Base-by-base conservation (phyloP, 2,329 filamentous ascomycete species). In the Phaeosphaeriaceae sp. region DNA sequence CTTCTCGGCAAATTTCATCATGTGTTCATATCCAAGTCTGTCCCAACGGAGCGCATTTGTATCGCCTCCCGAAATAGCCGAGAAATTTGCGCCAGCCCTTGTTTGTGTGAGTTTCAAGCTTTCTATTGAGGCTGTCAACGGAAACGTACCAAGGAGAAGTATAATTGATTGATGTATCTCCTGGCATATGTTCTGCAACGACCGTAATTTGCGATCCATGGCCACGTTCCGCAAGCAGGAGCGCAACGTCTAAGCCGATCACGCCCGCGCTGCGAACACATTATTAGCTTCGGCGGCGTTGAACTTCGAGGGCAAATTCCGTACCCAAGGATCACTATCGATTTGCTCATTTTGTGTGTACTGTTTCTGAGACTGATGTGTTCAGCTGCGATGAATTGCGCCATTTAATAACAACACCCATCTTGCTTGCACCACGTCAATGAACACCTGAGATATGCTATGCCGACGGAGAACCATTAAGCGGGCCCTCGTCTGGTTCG, bases 11-110 rank as follows among this genome's bases (percentile, higher is more conserved):
- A 67, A 60, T 48, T 57, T 61, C 58, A 63, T 63, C 54, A 67
- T 61, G 7, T 61, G 56, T 33, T 19, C 41, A 46, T 67, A 67
- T 1, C 64, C 62, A 42, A 58, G 41, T 27, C 57, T 61, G 48
- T 67, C 64, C 64, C 64, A 67, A 13, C 52, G 54, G 13, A 67
- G 53, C 17, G 64, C 62, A 56, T 67, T 67, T 9, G 56, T 44
- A 51, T 67, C 62, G 20, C 50, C 53, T 5, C 62, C 64, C 20
- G 64, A 65, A n/a, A 65, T 67, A 2, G 64, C 64, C 17, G 64
- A 63, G 46, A 67, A 67, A 51, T 67, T 67, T 20, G 57, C 57
- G 2, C 62, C 62, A 22, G 62, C 64, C 58, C 64, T 65, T 27
- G n/a, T 19, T 27, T 1, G n/a, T 27, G 22, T 41, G 15, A 25